Conservation (phyloP, 371 early-diverging fungal species). For the Circinella umbellata region DNA sequence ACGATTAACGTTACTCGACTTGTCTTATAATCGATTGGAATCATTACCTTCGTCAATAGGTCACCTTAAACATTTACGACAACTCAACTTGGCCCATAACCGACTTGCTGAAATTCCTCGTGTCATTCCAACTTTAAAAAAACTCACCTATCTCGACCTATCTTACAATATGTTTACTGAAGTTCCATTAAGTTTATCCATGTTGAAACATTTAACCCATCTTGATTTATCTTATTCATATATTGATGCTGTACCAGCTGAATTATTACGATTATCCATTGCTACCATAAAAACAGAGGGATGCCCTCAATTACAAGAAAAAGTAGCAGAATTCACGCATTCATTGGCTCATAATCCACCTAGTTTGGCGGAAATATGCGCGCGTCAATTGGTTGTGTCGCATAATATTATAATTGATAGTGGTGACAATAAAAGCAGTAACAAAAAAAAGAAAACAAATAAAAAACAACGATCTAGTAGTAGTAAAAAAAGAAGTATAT, state of each 20-base stretch:
- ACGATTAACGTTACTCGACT: slow-evolving; percentile 37
- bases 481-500: not conserved
- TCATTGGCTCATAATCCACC: slow-evolving; percentile 23
- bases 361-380: slow-evolving; percentile 26
- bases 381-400: slow-evolving; percentile 19
- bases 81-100: slow-evolving; percentile 44
- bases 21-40: slow-evolving; percentile 49
- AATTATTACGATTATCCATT: slow-evolving; percentile 26
- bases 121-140: slow-evolving; percentile 21
- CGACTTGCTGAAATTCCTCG: slow-evolving; percentile 20
- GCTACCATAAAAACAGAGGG: slow-evolving; percentile 19
- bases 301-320: slow-evolving; percentile 14
- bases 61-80: slow-evolving; percentile 36
- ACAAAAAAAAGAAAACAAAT: not conserved
- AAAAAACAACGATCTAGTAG: not conserved
- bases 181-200: slow-evolving; percentile 32
- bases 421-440: not conserved
- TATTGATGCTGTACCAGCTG: slow-evolving; percentile 40
- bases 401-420: not conserved
- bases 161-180: slow-evolving; percentile 53
- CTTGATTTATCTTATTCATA: slow-evolving; percentile 37
- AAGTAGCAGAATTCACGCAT: slow-evolving; percentile 6
- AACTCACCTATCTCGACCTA: slow-evolving; percentile 45
- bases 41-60: slow-evolving; percentile 36
- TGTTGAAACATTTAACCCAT: slow-evolving; percentile 20